These are phyloP conservation scores for Mollisia scopiformis DNA, from an alignment of 2,329 filamentous ascomycete species.

Conservation along the genomic window DNA sequence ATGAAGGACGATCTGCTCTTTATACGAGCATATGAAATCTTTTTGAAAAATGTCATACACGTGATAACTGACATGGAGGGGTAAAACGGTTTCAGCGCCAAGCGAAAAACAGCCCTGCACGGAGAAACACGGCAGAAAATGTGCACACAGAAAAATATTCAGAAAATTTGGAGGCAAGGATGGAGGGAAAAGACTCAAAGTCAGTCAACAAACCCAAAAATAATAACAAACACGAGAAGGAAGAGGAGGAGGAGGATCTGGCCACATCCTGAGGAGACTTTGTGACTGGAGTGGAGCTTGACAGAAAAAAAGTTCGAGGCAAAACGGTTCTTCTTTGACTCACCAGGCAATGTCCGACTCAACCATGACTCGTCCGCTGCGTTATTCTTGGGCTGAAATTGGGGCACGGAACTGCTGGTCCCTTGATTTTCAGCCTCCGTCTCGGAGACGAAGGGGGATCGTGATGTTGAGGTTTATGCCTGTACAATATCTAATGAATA, in stretches of 20 bases:
- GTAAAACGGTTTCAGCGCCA: background rate
- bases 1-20: too few relatives aligned
- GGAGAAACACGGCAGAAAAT: background rate
- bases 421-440: slow-evolving; percentile 1
- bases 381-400: background rate
- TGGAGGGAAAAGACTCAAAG: background rate
- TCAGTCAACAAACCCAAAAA: background rate
- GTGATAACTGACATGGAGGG: background rate
- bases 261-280: background rate
- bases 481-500: too few relatives aligned
- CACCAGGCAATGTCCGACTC: background rate
- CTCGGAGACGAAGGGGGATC: background rate
- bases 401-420: background rate
- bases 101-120: background rate
- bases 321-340: background rate
- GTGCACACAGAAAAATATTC: background rate
- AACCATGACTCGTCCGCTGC: slow-evolving; percentile 2
- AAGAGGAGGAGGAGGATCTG: background rate
- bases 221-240: too few relatives aligned
- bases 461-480: background rate
- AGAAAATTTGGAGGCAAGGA: background rate
- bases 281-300: background rate
- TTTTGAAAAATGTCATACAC: background rate
- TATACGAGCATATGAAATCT: background rate
- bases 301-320: background rate